phyloP scores from a whole-genome alignment of 331 rosid species.

The Ulmus americana region DNA sequence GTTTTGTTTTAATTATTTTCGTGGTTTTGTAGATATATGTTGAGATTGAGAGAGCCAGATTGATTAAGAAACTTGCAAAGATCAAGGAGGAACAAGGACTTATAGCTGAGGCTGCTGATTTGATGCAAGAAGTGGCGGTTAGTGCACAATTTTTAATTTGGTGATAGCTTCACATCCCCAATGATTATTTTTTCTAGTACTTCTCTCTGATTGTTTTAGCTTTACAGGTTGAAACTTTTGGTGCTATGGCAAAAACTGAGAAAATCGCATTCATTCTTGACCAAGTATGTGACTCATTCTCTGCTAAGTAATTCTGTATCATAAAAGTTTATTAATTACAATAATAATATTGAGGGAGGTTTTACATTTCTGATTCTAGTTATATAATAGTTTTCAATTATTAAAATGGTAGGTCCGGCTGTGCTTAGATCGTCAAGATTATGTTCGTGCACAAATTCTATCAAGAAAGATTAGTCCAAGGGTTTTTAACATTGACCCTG shows the following conservation, averaged over 20 bases:
- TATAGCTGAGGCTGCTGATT: slow-evolving; percentile 95
- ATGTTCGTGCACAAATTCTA: slow-evolving; percentile 86
- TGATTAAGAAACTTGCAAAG: slow-evolving; percentile 81
- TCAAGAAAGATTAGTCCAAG: slow-evolving; percentile 87
- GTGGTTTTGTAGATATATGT: slow-evolving; percentile 63
- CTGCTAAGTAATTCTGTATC: neutral
- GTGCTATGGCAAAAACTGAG: slow-evolving; percentile 98
- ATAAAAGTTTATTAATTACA: neutral
- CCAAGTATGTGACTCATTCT: slow-evolving; percentile 47
- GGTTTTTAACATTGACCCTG: slow-evolving; percentile 71
- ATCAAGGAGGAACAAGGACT: slow-evolving; percentile 88
- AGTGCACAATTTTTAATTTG: slow-evolving; percentile 31
- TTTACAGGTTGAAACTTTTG: slow-evolving; percentile 96
- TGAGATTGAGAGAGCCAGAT: slow-evolving; percentile 88
- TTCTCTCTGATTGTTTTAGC: slow-evolving; percentile 17
- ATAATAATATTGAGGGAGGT: neutral
- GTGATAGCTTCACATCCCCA: neutral
- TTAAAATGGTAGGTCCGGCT: slow-evolving; percentile 56
- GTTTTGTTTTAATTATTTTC: neutral
- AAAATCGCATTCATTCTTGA: slow-evolving; percentile 96
- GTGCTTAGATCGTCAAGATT: slow-evolving; percentile 86
- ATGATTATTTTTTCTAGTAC: neutral
- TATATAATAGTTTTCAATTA: neutral
- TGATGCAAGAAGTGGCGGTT: slow-evolving; percentile 99
- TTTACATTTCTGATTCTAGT: slow-evolving; percentile 15